phyloP scores from a whole-genome alignment of 768 basidiomycete species.

The Coprinellus micaceus region DNA sequence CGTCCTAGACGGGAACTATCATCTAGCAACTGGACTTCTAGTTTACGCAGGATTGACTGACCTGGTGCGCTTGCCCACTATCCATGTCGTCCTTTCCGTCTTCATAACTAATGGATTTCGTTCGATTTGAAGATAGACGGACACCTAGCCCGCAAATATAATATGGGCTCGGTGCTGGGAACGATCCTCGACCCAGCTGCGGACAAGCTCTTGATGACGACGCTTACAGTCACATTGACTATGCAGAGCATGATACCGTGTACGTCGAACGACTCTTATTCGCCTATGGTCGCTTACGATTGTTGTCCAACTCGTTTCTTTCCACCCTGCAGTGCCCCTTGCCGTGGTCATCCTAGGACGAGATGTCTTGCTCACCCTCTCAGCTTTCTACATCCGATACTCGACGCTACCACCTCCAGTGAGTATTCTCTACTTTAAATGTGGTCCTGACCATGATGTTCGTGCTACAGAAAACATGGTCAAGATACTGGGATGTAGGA shows the following conservation, averaged over 20 bases:
- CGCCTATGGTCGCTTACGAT: background rate
- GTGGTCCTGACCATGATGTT: constrained; percentile 1
- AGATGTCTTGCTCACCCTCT: constrained; percentile 79
- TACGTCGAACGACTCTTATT: constrained; percentile 33
- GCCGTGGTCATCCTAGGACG: constrained; percentile 85
- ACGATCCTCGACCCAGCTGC: constrained; percentile 96
- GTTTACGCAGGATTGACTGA: constrained; percentile 93
- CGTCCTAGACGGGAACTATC: constrained; percentile 77
- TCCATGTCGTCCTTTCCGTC: background rate
- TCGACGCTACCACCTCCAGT: constrained; percentile 86
- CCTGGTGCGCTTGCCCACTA: constrained; percentile 52
- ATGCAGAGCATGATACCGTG: constrained; percentile 82
- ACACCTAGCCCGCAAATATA: constrained; percentile 79
- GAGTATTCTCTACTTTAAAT: constrained; percentile 27
- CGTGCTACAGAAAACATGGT: constrained; percentile 73
- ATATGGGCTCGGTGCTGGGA: constrained; percentile 89
- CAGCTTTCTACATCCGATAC: constrained; percentile 92
- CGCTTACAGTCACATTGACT: constrained; percentile 81
- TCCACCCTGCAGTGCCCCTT: constrained; percentile 60
- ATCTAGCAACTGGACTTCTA: constrained; percentile 76
- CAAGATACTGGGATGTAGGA: constrained; percentile 94
- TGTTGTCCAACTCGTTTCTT: constrained; percentile 4
- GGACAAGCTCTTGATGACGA: constrained; percentile 95
- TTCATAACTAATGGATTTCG: background rate
- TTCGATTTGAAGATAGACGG: constrained; percentile 71